phyloP scores from a whole-genome alignment of 345 rosid genomes.

The Euphorbia peplus region DNA sequence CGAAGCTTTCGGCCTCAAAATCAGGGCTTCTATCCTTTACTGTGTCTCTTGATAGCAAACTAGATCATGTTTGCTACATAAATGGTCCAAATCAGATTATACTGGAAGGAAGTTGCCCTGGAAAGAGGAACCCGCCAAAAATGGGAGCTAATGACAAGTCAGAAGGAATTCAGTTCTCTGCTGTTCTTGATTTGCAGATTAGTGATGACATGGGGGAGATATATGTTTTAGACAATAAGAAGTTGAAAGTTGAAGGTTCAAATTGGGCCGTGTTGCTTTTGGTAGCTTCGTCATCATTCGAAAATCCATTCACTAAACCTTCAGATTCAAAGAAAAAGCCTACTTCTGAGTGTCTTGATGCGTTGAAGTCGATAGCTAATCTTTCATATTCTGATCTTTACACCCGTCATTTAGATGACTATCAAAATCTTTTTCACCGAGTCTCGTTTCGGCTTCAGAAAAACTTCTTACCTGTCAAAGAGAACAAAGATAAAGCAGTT shows the following conservation, averaged over 20 bases:
- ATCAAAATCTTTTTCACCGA: constrained; percentile 70
- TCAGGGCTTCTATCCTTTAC: constrained; percentile 63
- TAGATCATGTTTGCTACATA: constrained; percentile 47
- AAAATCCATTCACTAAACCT: constrained; percentile 70
- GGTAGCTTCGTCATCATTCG: constrained; percentile 74
- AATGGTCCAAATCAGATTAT: constrained; percentile 48
- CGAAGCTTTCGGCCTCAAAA: constrained; percentile 60
- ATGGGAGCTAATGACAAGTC: constrained; percentile 37
- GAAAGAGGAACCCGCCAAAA: constrained; percentile 57
- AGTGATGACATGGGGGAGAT: constrained; percentile 52
- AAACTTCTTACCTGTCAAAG: constrained; percentile 23
- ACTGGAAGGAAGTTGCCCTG: constrained; percentile 73
- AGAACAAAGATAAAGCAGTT: constrained; percentile 21
- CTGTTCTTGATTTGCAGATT: constrained; percentile 65
- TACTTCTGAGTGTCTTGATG: constrained; percentile 39
- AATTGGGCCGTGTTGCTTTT: constrained; percentile 71
- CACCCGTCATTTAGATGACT: constrained; percentile 60
- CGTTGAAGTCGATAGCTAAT: constrained; percentile 41
- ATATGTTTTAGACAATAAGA: constrained; percentile 47
- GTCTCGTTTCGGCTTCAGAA: constrained; percentile 61
- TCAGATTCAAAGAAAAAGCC: constrained; percentile 70
- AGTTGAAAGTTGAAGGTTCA: constrained; percentile 63
- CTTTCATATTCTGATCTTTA: constrained; percentile 65
- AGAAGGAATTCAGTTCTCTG: constrained; percentile 65
- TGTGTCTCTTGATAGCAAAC: constrained; percentile 58